phyloP scores from a whole-genome alignment of 2,329 filamentous ascomycete species.

The Pseudocercospora pini-densiflorae region DNA sequence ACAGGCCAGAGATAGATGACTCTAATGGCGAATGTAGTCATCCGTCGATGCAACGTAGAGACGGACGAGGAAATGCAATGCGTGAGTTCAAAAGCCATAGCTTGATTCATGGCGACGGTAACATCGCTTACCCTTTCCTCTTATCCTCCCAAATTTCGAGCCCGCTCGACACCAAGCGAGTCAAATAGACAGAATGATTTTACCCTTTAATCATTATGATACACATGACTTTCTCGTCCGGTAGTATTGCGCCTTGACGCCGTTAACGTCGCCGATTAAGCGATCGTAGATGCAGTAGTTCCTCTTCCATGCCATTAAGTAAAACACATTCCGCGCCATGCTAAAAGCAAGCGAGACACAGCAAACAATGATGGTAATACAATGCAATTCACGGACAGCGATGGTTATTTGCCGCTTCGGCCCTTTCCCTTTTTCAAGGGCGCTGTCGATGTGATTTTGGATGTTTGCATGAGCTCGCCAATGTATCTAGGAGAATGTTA shows the following conservation, averaged over 20 bases:
- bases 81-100: not conserved
- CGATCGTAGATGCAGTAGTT: constrained; percentile 20
- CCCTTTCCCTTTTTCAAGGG: constrained; percentile 55
- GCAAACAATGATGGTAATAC: constrained; percentile 22
- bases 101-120: not conserved
- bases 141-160: not conserved
- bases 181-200: not conserved
- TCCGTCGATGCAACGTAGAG: not conserved
- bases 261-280: constrained; percentile 23
- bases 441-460: constrained; percentile 61
- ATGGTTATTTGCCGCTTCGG: constrained; percentile 28
- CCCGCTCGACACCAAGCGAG: not conserved
- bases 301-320: constrained; percentile 15
- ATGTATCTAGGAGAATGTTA: constrained; percentile 77
- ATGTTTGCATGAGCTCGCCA: constrained; percentile 85
- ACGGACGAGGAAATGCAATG: not conserved
- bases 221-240: constrained; percentile 21
- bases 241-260: constrained; percentile 9
- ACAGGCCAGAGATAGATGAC: no score
- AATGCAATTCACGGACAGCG: constrained; percentile 11
- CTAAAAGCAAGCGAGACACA: constrained; percentile 20
- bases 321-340: constrained; percentile 28
- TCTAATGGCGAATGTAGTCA: not conserved
- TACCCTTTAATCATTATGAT: constrained; percentile 20
- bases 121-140: not conserved